Base-by-base conservation (phyloP, 83 land plant genomes). In the Larix sibirica region DNA sequence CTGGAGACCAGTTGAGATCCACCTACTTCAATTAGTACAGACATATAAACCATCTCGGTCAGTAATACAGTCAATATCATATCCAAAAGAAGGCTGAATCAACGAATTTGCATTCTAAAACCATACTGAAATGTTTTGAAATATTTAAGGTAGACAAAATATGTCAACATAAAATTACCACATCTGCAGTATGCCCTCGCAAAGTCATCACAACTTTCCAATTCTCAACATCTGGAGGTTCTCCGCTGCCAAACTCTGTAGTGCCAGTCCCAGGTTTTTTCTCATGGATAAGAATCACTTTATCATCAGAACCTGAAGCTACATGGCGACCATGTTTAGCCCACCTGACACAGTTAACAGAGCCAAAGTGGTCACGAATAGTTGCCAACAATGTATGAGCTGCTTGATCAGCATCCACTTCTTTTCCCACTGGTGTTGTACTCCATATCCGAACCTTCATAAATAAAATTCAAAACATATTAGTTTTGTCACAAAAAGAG, bases 1-100 rank as follows among this genome's bases (percentile, higher is more conserved):
- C 98, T 40, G 99, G 98, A 79, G 96, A 95, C 99, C 99, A 97
- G 82, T 90, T 95, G 85, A 97, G 99, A 95, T 97, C 99, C 92
- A 97, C 99, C 99, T 97, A 95, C 98, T 97, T 97, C 86, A 93
- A 70, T 89, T 88, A 88, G 77, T 42, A 73, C 77, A 42, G 24
- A 73, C 40, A 70, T 12, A 42, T 44, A 42, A 73, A 40, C 54
- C 77, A 73, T 73, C 77, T 73, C 54, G 77, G 26, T 73, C 20
- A 73, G 77, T 73, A 42, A 73, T 21, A 36, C 77, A 33, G 18
- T 3, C 21, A 50, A 40, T 21, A 42, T 73, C 12, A 24, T 9
- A 73, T 21, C 24, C 12, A 73, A 67, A 78, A 76, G 8, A 76
- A 38, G 83, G 6, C 36, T 47, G 42, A 78, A 24, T 20, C 50